Percentiles rank a stretch among this genome's conserved stretches.
Evolutionary conservation across 345 rosid species (phyloP).

Genomic region (Syzygium aromaticum): DNA sequence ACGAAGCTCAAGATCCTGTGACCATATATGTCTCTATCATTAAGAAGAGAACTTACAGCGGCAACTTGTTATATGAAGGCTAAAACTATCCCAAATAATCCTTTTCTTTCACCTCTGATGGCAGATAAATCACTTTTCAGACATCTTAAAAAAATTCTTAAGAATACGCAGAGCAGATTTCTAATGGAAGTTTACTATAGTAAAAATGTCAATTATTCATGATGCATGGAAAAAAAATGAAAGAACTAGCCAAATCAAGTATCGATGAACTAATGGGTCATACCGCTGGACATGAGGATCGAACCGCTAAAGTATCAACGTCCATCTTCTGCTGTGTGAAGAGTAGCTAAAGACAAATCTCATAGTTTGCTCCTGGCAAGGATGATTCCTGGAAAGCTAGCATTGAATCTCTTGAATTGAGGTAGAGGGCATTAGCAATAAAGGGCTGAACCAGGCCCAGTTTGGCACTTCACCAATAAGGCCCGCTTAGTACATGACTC

Average conservation of each 20-base stretch:
- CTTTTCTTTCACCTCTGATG: neutral
- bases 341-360: neutral
- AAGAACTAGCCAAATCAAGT: neutral
- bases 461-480: neutral
- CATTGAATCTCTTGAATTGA: neutral
- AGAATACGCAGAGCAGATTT: too few species aligned
- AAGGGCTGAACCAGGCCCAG: neutral
- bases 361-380: neutral
- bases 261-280: neutral
- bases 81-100: neutral
- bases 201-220: neutral
- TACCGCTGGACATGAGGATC: neutral
- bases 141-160: neutral
- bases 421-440: neutral
- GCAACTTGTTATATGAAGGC: neutral
- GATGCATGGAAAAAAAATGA: neutral
- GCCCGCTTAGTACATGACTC: neutral
- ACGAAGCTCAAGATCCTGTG: neutral
- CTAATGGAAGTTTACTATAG: neutral
- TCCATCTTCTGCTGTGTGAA: neutral
- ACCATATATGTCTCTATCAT: neutral
- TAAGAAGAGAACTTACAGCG: too few species aligned
- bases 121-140: neutral
- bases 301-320: neutral
- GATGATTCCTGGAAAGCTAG: neutral